Evolutionary conservation across 1,139 yeast genomes (phyloP).

Genomic region (Debaryomyces sp.): DNA sequence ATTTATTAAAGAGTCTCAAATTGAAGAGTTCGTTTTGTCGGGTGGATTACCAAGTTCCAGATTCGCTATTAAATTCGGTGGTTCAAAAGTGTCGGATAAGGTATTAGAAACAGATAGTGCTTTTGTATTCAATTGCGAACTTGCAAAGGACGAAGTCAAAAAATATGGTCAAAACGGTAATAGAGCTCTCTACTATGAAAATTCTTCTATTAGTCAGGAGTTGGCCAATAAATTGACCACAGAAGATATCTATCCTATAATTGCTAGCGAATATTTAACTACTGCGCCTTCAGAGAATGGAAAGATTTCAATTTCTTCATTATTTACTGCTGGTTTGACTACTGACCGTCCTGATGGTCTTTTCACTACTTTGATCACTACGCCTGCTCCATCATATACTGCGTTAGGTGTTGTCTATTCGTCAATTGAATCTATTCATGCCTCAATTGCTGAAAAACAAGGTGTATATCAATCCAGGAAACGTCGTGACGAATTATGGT

Average conservation of each 20-base stretch:
- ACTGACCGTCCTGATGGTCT: conserved; percentile 90
- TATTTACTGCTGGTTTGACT: conserved; percentile 57
- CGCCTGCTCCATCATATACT: conserved; percentile 49
- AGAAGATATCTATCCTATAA: conserved; percentile 51
- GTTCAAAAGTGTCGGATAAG: conserved; percentile 14
- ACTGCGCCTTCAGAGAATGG: conserved; percentile 32
- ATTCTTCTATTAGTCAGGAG: conserved; percentile 23
- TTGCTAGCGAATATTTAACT: conserved; percentile 45
- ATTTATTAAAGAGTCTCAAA: conserved; percentile 40
- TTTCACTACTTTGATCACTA: conserved; percentile 82
- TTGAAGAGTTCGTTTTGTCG: conserved; percentile 36
- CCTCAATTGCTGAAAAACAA: conserved; percentile 76
- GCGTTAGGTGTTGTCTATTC: conserved; percentile 93
- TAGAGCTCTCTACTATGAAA: conserved; percentile 41
- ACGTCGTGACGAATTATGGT: conserved; percentile 84
- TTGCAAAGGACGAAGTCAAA: conserved; percentile 22
- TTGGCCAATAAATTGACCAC: conserved; percentile 33
- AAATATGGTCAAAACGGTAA: conserved; percentile 39
- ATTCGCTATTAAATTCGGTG: conserved; percentile 44
- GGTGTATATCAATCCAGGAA: conserved; percentile 96
- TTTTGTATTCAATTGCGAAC: conserved; percentile 22
- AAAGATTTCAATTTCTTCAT: conserved; percentile 50
- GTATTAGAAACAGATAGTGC: conserved; percentile 23
- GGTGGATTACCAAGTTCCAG: conserved; percentile 66
- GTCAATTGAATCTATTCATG: conserved; percentile 75